Base-by-base conservation (phyloP, 805 yeast species). In the Brettanomyces anomalus region DNA sequence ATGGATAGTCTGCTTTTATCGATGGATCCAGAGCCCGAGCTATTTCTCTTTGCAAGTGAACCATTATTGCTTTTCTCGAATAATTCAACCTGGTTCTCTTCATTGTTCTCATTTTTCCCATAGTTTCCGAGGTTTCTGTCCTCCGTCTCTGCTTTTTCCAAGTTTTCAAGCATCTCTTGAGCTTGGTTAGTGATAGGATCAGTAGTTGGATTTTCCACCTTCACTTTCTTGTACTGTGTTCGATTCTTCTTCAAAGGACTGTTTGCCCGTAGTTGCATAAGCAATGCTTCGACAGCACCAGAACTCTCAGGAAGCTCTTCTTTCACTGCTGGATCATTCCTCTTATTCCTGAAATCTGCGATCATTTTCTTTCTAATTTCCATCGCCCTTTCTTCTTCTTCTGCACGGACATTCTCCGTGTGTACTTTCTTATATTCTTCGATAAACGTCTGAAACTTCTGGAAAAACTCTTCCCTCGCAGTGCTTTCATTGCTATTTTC, bases 341-440 rank as follows among this genome's bases (percentile, higher is more conserved):
- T 49, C 21, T 49, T 48, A 6, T 60, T 54, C 36, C 49, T 49
- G 44, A 49, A 53, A 2, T 54, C 53, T 35, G 76, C 81, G 36
- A 81, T 58, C 49, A 77, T 55, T 50, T 66, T 72, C 66, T 79
- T 77, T 43, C 89, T 64, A 48, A 74, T 79, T 51, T 80, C 81
- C 51, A 78, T 80, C 4, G 81, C 66, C 39, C 78, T 67, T 36
- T 76, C 70, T 50, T 81, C 84, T 52, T 81, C 89, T 57, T 84
- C 94, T 30, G 73, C 67, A 45, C 75, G 74, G 17, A 78, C 57
- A 52, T 84, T 84, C 44, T 82, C 89, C 18, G 64, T 62, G 43
- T 81, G 82, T 5, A 77, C 86, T 44, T 71, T 73, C 55, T 74
- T 79, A 58, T 77, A 83, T 49, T 79, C 81, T 38, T 65, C 65